Base-by-base conservation (phyloP, 176 grass and related monocot species). In the Carex kokanica region DNA sequence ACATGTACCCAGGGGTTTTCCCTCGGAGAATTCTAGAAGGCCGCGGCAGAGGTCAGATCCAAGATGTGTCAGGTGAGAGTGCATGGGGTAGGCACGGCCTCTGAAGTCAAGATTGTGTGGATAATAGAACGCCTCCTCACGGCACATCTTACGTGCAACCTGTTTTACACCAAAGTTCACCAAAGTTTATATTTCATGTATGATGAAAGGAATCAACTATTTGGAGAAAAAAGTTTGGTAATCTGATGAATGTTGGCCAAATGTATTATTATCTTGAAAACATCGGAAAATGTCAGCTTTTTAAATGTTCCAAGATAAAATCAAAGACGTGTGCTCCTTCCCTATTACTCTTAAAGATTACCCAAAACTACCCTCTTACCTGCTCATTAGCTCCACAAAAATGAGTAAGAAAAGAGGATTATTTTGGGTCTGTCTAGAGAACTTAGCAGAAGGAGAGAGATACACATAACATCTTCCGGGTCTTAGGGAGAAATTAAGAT, bases 101-200 rank as follows among this genome's bases (percentile, higher is more conserved):
- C 95, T 89, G 18, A 98, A 98, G 80, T 98, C 95, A 0, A 98
- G 78, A 85, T 94, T 98, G 68, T 98, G 95, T 56, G 95, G 92
- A 86, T 98, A 98, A 88, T 94, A 90, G 88, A 98, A 98, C 40
- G 90, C 95, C 85, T 87, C 95, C 84, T 98, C 95, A 32, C 90
- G 80, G 68, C 87, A 89, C 95, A 94, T 94, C 92, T 90, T 98
- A 60, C 84, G 87, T 74, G 95, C 95, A 88, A 98, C 92, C 95
- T 98, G 88, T 98, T 89, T 4, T 65, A 5, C 21, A 27, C 62
- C 21, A 2, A 54, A 75, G 45, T 53, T 75, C 49, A 75, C 13
- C 23, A 31, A 16, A 29, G 24, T 54, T 27, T 29, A 75, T 7
- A 54, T 75, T 54, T 53, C 20, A 75, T 54, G 21, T 16, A 75